Conservation (phyloP, 2,329 filamentous ascomycete species). For the Blumeriella jaapii region DNA sequence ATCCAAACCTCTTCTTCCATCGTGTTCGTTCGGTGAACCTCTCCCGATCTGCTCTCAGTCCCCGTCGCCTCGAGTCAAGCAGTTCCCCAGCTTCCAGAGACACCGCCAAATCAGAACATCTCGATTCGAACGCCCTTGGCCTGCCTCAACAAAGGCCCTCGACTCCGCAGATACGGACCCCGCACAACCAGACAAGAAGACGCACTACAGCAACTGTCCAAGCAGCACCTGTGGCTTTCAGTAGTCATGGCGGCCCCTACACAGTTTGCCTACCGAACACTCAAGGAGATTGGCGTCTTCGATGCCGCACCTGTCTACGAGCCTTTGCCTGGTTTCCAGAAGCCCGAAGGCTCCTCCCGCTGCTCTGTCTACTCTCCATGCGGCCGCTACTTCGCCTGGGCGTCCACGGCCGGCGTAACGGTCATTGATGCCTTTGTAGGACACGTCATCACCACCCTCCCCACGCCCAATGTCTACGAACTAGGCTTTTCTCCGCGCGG, state of each 20-base stretch:
- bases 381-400: slow-evolving; percentile 93
- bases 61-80: slow-evolving; percentile 4
- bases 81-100: slow-evolving; percentile 9
- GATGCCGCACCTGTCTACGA: slow-evolving; percentile 86
- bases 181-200: slow-evolving; percentile 18
- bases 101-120: slow-evolving; percentile 11
- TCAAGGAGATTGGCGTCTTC: slow-evolving; percentile 90
- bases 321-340: slow-evolving; percentile 68
- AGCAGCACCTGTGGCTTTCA: slow-evolving; percentile 56
- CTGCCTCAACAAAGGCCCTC: slow-evolving; percentile 11
- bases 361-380: slow-evolving; percentile 94
- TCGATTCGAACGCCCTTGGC: slow-evolving; percentile 2
- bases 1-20: slow-evolving; percentile 15
- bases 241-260: slow-evolving; percentile 88
- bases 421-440: slow-evolving; percentile 75
- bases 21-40: slow-evolving; percentile 9
- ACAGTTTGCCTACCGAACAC: slow-evolving; percentile 95
- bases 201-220: slow-evolving; percentile 15
- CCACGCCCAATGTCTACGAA: slow-evolving; percentile 80
- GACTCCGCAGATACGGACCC: slow-evolving; percentile 8
- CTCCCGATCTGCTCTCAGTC: slow-evolving; percentile 9
- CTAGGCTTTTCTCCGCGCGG: slow-evolving; percentile 87
- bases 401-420: slow-evolving; percentile 73
- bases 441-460: slow-evolving; percentile 60
- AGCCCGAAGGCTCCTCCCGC: slow-evolving; percentile 86